Conservation (phyloP, 345 rosid genomes). For the Camelina hispida region DNA sequence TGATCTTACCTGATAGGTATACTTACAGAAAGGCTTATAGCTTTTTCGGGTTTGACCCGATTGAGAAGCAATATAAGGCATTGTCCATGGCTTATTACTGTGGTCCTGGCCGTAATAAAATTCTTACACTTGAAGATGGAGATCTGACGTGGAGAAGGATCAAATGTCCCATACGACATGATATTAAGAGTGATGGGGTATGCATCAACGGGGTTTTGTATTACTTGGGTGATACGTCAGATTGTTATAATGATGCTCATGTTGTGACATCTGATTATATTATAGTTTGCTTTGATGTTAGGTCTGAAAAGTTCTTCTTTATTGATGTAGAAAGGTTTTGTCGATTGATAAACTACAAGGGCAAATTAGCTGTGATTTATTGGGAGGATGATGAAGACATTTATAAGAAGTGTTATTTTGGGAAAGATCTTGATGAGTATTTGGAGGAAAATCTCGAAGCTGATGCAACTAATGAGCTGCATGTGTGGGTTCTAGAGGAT, state of each 20-base stretch:
- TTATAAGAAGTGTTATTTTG: too few relatives aligned
- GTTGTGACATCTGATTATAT: neutral
- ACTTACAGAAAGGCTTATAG: neutral
- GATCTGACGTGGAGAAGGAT: neutral
- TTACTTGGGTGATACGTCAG: neutral
- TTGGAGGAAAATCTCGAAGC: neutral
- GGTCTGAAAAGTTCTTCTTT: neutral
- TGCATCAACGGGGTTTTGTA: neutral
- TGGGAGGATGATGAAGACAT: neutral
- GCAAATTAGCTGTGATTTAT: neutral
- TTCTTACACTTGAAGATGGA: neutral
- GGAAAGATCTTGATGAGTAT: too few relatives aligned
- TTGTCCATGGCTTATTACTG: neutral
- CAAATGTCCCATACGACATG: neutral
- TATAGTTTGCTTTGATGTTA: neutral
- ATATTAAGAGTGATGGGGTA: neutral
- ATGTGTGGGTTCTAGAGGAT: too few relatives aligned
- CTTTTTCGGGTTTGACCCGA: neutral
- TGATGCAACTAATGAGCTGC: neutral
- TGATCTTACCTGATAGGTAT: neutral
- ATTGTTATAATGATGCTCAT: neutral
- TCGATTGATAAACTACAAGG: neutral
- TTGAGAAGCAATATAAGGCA: neutral
- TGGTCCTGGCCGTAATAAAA: neutral
- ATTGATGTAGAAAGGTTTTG: neutral